Evolutionary conservation across 164 flowering plant species (phyloP).

Genomic region (Berberis thunbergii): DNA sequence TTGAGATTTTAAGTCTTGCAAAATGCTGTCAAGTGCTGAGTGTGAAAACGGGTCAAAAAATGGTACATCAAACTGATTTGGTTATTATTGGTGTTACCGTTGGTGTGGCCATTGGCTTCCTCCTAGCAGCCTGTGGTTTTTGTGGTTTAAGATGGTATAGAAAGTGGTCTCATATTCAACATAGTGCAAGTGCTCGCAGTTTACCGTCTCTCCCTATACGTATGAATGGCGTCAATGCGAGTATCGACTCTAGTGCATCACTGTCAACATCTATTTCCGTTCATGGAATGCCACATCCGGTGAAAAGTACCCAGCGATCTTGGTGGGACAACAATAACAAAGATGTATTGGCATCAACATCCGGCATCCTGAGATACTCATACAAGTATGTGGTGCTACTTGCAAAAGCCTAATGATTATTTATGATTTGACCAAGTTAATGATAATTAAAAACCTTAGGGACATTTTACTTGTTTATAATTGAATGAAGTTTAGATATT

Average conservation of each 20-base stretch:
- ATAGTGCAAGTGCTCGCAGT: slow-evolving; percentile 30
- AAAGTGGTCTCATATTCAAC: slow-evolving; percentile 33
- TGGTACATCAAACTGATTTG: slow-evolving; percentile 48
- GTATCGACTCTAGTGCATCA: slow-evolving; percentile 62
- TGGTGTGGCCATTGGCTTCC: slow-evolving; percentile 71
- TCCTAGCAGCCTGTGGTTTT: slow-evolving; percentile 50
- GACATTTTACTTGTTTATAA: too few species aligned
- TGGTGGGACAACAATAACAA: slow-evolving; percentile 61
- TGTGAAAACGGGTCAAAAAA: slow-evolving; percentile 27
- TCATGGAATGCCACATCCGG: slow-evolving; percentile 15
- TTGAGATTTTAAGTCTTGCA: slow-evolving; percentile 19
- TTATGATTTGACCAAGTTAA: not conserved
- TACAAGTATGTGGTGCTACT: slow-evolving; percentile 65
- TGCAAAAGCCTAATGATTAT: not conserved
- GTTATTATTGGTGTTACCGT: slow-evolving; percentile 61
- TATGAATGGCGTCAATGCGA: slow-evolving; percentile 48
- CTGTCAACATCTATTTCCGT: slow-evolving; percentile 34
- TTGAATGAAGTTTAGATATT: too few species aligned
- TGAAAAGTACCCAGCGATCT: slow-evolving; percentile 27
- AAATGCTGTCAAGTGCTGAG: slow-evolving; percentile 38
- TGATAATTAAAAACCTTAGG: too few species aligned
- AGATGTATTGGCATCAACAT: slow-evolving; percentile 48
- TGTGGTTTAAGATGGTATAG: slow-evolving; percentile 59
- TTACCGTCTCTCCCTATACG: slow-evolving; percentile 58
- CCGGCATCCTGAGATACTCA: slow-evolving; percentile 71